phyloP scores from a whole-genome alignment of 257 asterid genomes.

The Ehretia macrophylla region DNA sequence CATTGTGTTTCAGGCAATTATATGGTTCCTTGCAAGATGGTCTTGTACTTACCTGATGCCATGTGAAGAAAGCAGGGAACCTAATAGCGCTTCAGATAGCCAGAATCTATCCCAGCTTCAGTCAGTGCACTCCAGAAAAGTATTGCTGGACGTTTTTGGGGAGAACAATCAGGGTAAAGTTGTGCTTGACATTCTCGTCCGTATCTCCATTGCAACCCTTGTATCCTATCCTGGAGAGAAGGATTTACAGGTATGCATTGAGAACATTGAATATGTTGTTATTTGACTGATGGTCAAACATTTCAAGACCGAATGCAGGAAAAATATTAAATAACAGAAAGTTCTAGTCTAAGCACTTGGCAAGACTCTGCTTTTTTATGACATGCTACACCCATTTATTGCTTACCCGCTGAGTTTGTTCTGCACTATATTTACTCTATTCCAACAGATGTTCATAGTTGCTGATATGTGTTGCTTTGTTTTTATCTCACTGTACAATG shows the following conservation, averaged over 20 bases:
- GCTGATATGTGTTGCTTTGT: no score
- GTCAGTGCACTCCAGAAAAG: conserved; percentile 31
- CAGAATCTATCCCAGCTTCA: conserved; percentile 18
- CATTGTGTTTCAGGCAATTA: conserved; percentile 60
- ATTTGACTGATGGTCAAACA: not conserved
- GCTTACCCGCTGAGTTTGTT: no score
- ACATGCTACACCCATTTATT: no score
- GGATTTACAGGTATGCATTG: conserved; percentile 67
- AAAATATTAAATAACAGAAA: not conserved
- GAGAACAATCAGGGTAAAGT: conserved; percentile 70
- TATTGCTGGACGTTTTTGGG: conserved; percentile 60
- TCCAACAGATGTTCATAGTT: not conserved
- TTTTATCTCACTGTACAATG: no score
- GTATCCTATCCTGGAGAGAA: conserved; percentile 95
- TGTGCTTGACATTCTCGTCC: conserved; percentile 76
- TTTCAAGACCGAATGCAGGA: not conserved
- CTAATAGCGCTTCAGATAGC: conserved; percentile 22
- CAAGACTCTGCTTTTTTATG: no score
- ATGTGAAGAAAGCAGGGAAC: conserved; percentile 40
- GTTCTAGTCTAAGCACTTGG: no score
- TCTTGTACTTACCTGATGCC: conserved; percentile 81
- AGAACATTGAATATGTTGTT: conserved; percentile 9
- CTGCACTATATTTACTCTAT: no score
- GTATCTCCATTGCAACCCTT: conserved; percentile 59
- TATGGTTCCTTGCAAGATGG: conserved; percentile 99